Evolutionary conservation across 768 basidiomycete species (phyloP).

Genomic region (Dendrothele bispora): DNA sequence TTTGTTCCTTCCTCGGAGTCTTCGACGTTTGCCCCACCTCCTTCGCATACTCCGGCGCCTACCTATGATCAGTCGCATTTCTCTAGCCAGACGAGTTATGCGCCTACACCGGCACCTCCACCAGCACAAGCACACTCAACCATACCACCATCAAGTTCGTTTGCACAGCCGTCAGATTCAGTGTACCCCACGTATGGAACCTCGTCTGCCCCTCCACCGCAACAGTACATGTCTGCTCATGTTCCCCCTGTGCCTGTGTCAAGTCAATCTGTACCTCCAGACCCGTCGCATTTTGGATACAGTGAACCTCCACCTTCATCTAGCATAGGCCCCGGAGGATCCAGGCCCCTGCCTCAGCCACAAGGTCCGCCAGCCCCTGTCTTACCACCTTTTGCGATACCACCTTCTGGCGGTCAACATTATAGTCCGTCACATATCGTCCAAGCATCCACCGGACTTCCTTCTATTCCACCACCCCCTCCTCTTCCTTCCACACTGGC

Average conservation of each 20-base stretch:
- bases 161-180: background rate
- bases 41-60: slow-evolving; percentile 44
- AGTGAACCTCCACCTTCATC: slow-evolving; percentile 30
- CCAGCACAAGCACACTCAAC: background rate
- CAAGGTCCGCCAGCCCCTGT: slow-evolving; percentile 35
- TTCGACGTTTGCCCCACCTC: slow-evolving; percentile 28
- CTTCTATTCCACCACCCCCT: slow-evolving; percentile 12
- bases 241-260: slow-evolving; percentile 31
- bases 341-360: slow-evolving; percentile 41
- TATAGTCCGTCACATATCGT: slow-evolving; percentile 1
- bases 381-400: slow-evolving; percentile 17
- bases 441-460: slow-evolving; percentile 4
- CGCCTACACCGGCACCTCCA: slow-evolving; percentile 17
- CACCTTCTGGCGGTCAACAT: background rate
- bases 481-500: slow-evolving; percentile 3
- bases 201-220: slow-evolving; percentile 2
- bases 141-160: slow-evolving; percentile 1
- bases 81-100: slow-evolving; percentile 15
- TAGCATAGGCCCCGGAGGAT: slow-evolving; percentile 27
- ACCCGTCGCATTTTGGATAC: slow-evolving; percentile 35
- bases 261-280: slow-evolving; percentile 32
- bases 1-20: slow-evolving; percentile 20
- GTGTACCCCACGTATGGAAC: slow-evolving; percentile 7
- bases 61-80: slow-evolving; percentile 37
- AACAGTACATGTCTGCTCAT: slow-evolving; percentile 18